Percentiles rank a stretch among this genome's conserved stretches.
Conservation (phyloP, 164 flowering plant species). For the Cinnamomum micranthum region DNA sequence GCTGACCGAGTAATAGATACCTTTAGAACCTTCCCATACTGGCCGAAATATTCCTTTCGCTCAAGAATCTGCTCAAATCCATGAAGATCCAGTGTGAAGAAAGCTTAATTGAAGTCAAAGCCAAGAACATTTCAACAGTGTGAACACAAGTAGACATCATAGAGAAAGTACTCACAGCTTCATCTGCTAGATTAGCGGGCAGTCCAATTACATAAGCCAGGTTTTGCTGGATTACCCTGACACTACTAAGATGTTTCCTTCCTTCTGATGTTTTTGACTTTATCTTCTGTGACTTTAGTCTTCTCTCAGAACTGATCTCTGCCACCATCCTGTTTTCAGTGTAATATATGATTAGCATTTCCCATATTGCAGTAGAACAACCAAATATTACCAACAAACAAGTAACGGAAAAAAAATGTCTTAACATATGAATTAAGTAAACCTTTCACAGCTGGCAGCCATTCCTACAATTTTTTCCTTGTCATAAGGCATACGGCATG, state of each 20-base stretch:
- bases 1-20: slow-evolving; percentile 91
- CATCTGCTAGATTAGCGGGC: slow-evolving; percentile 87
- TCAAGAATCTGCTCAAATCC: slow-evolving; percentile 61
- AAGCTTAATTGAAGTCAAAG: too few species aligned
- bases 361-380: not conserved
- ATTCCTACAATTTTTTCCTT: slow-evolving; percentile 91
- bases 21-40: slow-evolving; percentile 92
- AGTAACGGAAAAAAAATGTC: not conserved
- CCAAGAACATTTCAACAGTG: not conserved
- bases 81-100: too few species aligned
- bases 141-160: not conserved
- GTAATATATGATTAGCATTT: not conserved
- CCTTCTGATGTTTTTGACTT: slow-evolving; percentile 73
- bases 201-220: slow-evolving; percentile 90
- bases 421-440: not conserved
- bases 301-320: slow-evolving; percentile 65
- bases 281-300: slow-evolving; percentile 64
- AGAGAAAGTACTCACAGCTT: slow-evolving; percentile 52
- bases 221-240: slow-evolving; percentile 85
- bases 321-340: slow-evolving; percentile 54
- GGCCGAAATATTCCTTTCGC: slow-evolving; percentile 83
- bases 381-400: not conserved
- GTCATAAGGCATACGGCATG: slow-evolving; percentile 87
- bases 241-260: slow-evolving; percentile 85
- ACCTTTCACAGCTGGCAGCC: slow-evolving; percentile 80